Evolutionary conservation across 2,329 filamentous ascomycete genomes (phyloP).

Genomic region (Tolypocladium endophyticum): DNA sequence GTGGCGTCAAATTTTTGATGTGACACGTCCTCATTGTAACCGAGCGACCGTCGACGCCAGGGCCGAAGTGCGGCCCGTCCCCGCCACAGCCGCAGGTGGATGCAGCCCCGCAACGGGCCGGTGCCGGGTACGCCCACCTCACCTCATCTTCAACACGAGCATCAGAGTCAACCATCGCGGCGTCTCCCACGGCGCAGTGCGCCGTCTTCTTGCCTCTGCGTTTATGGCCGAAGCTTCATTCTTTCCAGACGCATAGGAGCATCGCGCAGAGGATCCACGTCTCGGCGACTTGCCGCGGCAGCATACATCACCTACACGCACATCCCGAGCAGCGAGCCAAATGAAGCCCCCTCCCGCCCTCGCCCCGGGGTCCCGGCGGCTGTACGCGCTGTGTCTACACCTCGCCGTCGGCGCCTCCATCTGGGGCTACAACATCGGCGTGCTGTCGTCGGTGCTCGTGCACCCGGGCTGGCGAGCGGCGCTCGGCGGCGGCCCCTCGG

Average conservation of each 20-base stretch:
- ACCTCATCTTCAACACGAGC: background rate
- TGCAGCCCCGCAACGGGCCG: background rate
- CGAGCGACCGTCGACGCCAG: no score
- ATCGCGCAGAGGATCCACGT: background rate
- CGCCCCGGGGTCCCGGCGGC: constrained; percentile 16
- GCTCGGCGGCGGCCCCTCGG: constrained; percentile 30
- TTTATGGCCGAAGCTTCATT: background rate
- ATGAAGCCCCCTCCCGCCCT: background rate
- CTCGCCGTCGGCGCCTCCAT: constrained; percentile 45
- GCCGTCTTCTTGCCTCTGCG: background rate
- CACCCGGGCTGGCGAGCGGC: constrained; percentile 41
- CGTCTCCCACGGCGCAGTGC: background rate
- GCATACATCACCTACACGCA: background rate
- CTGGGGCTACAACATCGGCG: constrained; percentile 50
- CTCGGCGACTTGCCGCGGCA: background rate
- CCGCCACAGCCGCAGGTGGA: background rate
- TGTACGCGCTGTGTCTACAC: constrained; percentile 38
- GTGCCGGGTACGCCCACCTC: background rate
- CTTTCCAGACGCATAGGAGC: background rate
- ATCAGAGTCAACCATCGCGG: background rate
- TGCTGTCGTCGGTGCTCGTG: constrained; percentile 45
- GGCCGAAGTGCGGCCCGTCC: no score
- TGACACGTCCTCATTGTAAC: no score
- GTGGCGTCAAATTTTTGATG: no score
- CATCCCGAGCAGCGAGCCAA: background rate